Conservation (phyloP, 768 basidiomycete species). For the Agaricus subrufescens region DNA sequence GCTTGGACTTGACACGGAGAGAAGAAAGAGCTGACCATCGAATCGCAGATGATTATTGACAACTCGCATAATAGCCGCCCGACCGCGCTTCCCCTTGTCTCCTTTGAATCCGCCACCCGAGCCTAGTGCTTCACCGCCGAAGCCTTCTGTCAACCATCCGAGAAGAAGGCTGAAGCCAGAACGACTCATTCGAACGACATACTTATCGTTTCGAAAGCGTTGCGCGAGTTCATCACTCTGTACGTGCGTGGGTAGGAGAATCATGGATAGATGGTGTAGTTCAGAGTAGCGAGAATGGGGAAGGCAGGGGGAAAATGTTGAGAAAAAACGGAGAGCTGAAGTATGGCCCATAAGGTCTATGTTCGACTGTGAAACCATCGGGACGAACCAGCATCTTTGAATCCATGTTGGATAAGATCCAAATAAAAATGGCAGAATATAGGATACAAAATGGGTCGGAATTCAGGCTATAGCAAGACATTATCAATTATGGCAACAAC, state of each 20-base stretch:
- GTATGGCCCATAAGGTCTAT: slow-evolving; percentile 10
- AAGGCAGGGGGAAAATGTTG: slow-evolving; percentile 65
- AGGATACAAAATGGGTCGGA: slow-evolving; percentile 89
- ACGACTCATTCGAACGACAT: slow-evolving; percentile 82
- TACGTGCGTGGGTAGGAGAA: slow-evolving; percentile 81
- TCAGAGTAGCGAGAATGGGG: slow-evolving; percentile 60
- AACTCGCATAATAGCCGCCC: slow-evolving; percentile 88
- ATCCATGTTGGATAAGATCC: slow-evolving; percentile 87
- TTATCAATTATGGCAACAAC: slow-evolving; percentile 5
- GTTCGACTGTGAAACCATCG: neutral
- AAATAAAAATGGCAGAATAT: slow-evolving; percentile 98
- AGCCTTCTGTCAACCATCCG: slow-evolving; percentile 94
- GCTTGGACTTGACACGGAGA: slow-evolving; percentile 1
- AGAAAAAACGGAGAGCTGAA: slow-evolving; percentile 71
- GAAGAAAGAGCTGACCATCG: slow-evolving; percentile 54
- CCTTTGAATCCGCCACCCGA: slow-evolving; percentile 75
- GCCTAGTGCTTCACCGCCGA: slow-evolving; percentile 82
- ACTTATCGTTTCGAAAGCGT: slow-evolving; percentile 87
- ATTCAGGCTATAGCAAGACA: slow-evolving; percentile 65
- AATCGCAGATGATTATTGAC: slow-evolving; percentile 92
- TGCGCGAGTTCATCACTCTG: slow-evolving; percentile 79
- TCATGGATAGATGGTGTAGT: slow-evolving; percentile 72
- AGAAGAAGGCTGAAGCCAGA: slow-evolving; percentile 89
- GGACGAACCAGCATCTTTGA: slow-evolving; percentile 79
- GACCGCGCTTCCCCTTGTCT: slow-evolving; percentile 76